phyloP scores from a whole-genome alignment of 2,329 filamentous ascomycete species.

The Colletotrichum tropicale region DNA sequence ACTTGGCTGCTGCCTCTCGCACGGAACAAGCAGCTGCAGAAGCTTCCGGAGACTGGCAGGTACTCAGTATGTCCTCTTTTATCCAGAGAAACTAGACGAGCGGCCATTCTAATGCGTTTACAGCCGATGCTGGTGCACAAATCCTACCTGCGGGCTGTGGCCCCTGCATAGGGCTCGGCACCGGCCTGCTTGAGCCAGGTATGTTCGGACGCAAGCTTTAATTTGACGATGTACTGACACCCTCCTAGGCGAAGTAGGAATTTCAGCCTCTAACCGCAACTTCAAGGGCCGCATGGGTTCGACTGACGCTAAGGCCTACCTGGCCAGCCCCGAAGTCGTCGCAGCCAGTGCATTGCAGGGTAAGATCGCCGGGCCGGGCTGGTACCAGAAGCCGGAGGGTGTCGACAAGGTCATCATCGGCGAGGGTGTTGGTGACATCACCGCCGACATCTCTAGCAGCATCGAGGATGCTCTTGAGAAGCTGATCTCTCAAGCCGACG shows the following conservation, averaged over 20 bases:
- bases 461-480: constrained; percentile 75
- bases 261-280: constrained; percentile 68
- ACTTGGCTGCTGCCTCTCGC: constrained; percentile 85
- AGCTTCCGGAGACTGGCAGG: constrained; percentile 84
- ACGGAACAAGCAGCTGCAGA: constrained; percentile 80
- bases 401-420: constrained; percentile 72
- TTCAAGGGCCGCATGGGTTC: constrained; percentile 92
- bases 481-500: constrained; percentile 71
- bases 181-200: constrained; percentile 78
- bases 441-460: constrained; percentile 68
- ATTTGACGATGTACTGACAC: neutral
- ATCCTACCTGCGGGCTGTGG: too few species aligned
- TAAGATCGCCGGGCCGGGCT: constrained; percentile 76
- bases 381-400: constrained; percentile 75
- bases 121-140: constrained; percentile 60
- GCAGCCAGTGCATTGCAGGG: constrained; percentile 84
- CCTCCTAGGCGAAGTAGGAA: neutral
- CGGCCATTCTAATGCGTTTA: neutral
- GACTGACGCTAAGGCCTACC: constrained; percentile 80
- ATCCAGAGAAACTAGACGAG: neutral
- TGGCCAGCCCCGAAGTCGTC: constrained; percentile 89
- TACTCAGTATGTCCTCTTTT: constrained; percentile 43
- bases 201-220: neutral
- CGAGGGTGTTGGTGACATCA: constrained; percentile 70
- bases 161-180: constrained; percentile 80